Evolutionary conservation across 164 flowering plant species (phyloP).

Genomic region (Akebia trifoliata): DNA sequence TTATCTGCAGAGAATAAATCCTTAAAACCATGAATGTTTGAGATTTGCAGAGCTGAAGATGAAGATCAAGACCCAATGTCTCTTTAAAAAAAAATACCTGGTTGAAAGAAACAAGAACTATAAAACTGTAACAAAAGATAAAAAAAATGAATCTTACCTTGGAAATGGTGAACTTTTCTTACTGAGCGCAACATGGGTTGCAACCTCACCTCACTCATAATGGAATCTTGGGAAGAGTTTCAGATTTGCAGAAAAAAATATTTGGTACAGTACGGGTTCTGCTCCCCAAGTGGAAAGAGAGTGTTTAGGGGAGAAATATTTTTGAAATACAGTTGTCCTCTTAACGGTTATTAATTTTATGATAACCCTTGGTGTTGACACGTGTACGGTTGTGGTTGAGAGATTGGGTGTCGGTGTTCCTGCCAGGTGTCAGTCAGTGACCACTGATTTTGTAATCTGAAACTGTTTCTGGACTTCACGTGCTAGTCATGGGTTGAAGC

Average conservation of each 20-base stretch:
- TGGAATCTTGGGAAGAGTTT: slow-evolving; percentile 13
- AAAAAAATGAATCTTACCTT: neutral
- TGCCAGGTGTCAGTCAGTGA: slow-evolving; percentile 2
- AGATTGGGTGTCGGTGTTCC: neutral
- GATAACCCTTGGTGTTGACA: neutral
- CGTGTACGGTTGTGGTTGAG: neutral
- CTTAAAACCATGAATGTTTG: slow-evolving; percentile 14
- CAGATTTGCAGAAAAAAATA: neutral
- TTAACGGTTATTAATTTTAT: slow-evolving; percentile 9
- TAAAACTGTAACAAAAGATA: neutral
- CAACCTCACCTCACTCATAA: neutral
- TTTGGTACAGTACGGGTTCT: slow-evolving; percentile 10
- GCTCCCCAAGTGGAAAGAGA: neutral
- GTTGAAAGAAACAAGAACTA: neutral
- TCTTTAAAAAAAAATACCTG: slow-evolving; percentile 3
- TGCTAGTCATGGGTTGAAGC: slow-evolving; percentile 5
- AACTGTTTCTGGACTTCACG: slow-evolving; percentile 6
- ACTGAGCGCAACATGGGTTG: neutral
- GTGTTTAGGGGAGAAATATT: neutral
- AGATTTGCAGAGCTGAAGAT: slow-evolving; percentile 11
- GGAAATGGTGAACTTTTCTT: slow-evolving; percentile 12
- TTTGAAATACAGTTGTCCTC: slow-evolving; percentile 15
- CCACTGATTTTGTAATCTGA: neutral
- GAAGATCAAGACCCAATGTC: slow-evolving; percentile 6
- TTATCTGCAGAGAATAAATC: slow-evolving; percentile 5